Percentiles rank a stretch among this genome's conserved stretches.
These are phyloP conservation scores for Taphrina deformans DNA, from an alignment of 1,139 yeast species.

Conservation along the genomic window DNA sequence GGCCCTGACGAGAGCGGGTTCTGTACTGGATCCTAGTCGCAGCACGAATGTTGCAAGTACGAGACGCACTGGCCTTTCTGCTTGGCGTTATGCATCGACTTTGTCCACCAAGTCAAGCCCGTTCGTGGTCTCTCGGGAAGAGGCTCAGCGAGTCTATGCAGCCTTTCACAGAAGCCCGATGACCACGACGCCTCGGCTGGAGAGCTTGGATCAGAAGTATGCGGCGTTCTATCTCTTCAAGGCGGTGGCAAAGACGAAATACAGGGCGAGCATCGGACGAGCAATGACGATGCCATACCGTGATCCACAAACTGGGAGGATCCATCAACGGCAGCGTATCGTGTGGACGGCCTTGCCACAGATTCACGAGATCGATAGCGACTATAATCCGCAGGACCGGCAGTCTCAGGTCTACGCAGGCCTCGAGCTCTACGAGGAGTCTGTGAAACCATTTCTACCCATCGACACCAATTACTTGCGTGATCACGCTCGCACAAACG, in stretches of 20 bases:
- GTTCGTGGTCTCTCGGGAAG: background rate
- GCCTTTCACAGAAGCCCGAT: conserved; percentile 20
- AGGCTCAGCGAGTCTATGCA: background rate
- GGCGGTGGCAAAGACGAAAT: conserved; percentile 5
- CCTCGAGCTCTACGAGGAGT: conserved; percentile 15
- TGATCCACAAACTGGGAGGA: conserved; percentile 30
- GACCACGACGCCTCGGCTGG: conserved; percentile 17
- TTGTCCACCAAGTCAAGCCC: background rate
- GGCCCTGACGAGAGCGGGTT: background rate
- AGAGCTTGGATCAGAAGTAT: conserved; percentile 9
- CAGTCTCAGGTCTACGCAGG: conserved; percentile 30
- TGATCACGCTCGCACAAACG: conserved; percentile 1
- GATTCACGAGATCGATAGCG: conserved; percentile 25
- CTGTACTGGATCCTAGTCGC: background rate
- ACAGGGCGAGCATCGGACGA: conserved; percentile 23
- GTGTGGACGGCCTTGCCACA: conserved; percentile 26
- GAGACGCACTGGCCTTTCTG: background rate
- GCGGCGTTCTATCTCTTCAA: conserved; percentile 21
- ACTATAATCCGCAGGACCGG: conserved; percentile 12
- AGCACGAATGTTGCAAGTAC: background rate
- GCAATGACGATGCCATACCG: conserved; percentile 27
- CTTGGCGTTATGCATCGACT: conserved; percentile 1
- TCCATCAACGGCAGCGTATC: conserved; percentile 14
- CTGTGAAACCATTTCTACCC: conserved; percentile 10
- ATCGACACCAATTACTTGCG: conserved; percentile 3